These are phyloP conservation scores for Carex parvula DNA, from an alignment of 176 grass and related monocot species.

Conservation along the genomic window DNA sequence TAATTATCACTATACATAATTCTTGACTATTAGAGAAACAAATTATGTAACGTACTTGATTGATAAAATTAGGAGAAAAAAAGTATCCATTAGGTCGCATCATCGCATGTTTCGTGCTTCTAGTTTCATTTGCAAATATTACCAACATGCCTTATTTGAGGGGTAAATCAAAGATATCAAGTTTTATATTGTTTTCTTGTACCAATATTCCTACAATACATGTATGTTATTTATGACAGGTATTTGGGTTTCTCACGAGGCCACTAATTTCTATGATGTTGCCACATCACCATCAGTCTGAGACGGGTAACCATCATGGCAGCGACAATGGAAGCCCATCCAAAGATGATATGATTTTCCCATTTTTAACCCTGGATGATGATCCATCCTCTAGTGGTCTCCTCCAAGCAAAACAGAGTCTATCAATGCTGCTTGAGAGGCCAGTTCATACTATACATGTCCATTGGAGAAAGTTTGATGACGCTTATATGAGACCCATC, in stretches of 20 bases:
- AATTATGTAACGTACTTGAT: background rate
- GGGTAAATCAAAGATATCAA: background rate
- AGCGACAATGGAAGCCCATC: conserved; percentile 31
- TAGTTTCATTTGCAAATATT: background rate
- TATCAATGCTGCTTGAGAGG: conserved; percentile 63
- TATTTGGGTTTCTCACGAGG: conserved; percentile 80
- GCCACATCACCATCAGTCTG: conserved; percentile 28
- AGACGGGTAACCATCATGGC: background rate
- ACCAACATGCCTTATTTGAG: background rate
- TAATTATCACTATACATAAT: background rate
- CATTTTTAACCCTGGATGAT: conserved; percentile 38
- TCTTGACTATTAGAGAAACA: background rate
- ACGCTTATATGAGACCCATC: conserved; percentile 80
- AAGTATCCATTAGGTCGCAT: background rate
- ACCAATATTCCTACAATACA: background rate
- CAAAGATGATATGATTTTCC: conserved; percentile 42
- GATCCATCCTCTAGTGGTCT: conserved; percentile 36
- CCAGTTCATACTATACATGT: conserved; percentile 74
- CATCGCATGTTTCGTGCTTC: background rate
- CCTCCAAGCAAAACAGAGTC: conserved; percentile 58
- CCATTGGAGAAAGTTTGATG: conserved; percentile 91
- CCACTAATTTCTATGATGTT: conserved; percentile 56
- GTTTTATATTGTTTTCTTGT: background rate
- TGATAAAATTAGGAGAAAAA: background rate
- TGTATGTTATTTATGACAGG: conserved; percentile 38